Evolutionary conservation across 768 basidiomycete species (phyloP), one percentile per base, ranked within the genome.

Genomic region (Lactarius hatsudake): DNA sequence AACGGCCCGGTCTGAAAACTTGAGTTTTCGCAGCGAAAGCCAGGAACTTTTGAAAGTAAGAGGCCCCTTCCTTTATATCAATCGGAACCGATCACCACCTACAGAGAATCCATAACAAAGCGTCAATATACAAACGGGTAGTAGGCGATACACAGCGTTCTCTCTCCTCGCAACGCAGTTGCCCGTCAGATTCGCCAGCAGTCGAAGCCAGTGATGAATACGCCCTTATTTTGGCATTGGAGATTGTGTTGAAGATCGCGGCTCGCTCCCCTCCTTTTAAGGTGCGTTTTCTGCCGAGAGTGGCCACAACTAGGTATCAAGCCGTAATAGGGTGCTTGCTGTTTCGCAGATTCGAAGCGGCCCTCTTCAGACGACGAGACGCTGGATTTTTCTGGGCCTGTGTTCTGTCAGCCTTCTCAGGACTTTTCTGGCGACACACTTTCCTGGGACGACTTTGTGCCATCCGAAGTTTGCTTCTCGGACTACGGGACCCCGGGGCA

Each of bases 141-240:
- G 40, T 18, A 32, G 42, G 18, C 20, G 12, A 38, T 32, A 42
- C 30, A 23, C 26, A 42, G 15, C 12, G 32, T 23, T 32, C 10
- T 26, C 51, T 55, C 53, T 36, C 53, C 32, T 60, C 58, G 26
- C 43, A 42, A 18, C 32, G 53, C 42, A n/a, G 26, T 42, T 54
- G 38, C 54, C 53, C 23, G 12, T 61, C 65, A 56, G 54, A 43
- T 61, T 45, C 30, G 30, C 54, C 34, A 8, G 23, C 40, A 26
- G 28, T 12, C 12, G 40, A 56, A 30, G 53, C 51, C 17, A 48
- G 45, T 17, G 58, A 59, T 36, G 58, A 57, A n/a, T 51, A 66
- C 20, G 54, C 58, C 30, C 61, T 69, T n/a, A 20, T 63, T 62
- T 63, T 48, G 59, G 69, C 69, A 43, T 59, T 67, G 51, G 65